phyloP scores from a whole-genome alignment of 2,329 filamentous ascomycete genomes.

The Emergomyces africanus region DNA sequence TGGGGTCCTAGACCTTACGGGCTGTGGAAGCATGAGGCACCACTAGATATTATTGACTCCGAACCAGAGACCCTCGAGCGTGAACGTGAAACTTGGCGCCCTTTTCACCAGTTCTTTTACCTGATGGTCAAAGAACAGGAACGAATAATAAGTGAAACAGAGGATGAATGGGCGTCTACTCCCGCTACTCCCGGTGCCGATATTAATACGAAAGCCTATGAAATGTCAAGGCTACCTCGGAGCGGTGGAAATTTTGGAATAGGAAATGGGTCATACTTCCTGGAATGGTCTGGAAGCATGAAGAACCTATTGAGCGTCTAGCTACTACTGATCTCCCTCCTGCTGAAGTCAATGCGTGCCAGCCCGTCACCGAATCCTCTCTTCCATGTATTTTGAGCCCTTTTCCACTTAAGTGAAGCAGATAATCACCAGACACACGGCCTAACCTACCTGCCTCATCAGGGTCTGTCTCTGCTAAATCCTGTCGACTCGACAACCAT shows the following conservation, averaged over 20 bases:
- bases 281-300: conserved; percentile 1
- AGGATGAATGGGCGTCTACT: too few relatives aligned
- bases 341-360: too few relatives aligned
- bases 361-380: not conserved
- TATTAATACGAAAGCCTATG: not conserved
- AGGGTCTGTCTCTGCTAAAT: not conserved
- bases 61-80: not conserved
- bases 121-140: not conserved
- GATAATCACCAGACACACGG: not conserved
- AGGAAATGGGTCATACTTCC: not conserved
- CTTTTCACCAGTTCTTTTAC: not conserved
- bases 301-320: not conserved
- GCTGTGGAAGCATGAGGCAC: too few relatives aligned
- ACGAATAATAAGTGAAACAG: not conserved
- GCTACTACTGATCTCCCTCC: too few relatives aligned
- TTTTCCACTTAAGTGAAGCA: not conserved
- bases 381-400: not conserved
- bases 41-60: too few relatives aligned
- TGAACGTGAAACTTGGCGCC: not conserved
- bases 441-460: not conserved
- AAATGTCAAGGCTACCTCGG: not conserved
- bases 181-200: not conserved
- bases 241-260: not conserved
- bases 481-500: not conserved
- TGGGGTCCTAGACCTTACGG: too few relatives aligned